A percentile compares a stretch with the other conserved stretches of the same genome.
phyloP scores from a whole-genome alignment of 768 basidiomycete species.

The Phanerochaete carnosa region DNA sequence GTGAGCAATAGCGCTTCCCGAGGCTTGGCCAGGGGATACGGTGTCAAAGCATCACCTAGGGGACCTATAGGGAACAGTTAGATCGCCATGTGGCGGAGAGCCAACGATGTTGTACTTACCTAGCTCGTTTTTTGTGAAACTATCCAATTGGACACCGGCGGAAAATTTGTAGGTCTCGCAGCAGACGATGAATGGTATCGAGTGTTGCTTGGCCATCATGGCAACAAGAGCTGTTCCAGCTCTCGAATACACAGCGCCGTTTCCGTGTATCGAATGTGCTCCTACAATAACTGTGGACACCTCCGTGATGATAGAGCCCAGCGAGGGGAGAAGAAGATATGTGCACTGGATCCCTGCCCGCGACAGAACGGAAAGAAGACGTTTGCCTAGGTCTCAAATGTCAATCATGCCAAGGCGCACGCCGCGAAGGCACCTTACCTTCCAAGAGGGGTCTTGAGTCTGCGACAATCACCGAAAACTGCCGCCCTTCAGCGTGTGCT shows the following conservation, averaged over 20 bases:
- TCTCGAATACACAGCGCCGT: conserved; percentile 90
- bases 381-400: conserved; percentile 58
- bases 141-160: conserved; percentile 88
- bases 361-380: conserved; percentile 67
- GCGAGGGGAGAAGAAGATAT: conserved; percentile 86
- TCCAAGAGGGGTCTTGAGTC: conserved; percentile 95
- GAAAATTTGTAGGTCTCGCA: conserved; percentile 99
- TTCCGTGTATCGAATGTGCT: conserved; percentile 91
- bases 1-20: conserved; percentile 24
- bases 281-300: conserved; percentile 86
- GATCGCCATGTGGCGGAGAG: neutral
- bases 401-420: neutral
- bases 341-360: conserved; percentile 77
- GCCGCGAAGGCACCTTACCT: conserved; percentile 41
- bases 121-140: conserved; percentile 94
- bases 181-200: conserved; percentile 92
- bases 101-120: conserved; percentile 44
- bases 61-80: conserved; percentile 21
- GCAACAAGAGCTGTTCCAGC: conserved; percentile 95
- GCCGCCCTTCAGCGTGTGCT: conserved; percentile 70
- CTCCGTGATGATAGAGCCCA: conserved; percentile 76
- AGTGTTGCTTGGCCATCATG: conserved; percentile 89
- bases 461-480: conserved; percentile 87
- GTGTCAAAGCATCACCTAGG: conserved; percentile 30
- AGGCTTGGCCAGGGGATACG: conserved; percentile 30